A percentile compares a stretch with the other conserved stretches of the same genome.
Evolutionary conservation across 441 rosid species (phyloP).

Genomic region (Eutrema salsugineum): DNA sequence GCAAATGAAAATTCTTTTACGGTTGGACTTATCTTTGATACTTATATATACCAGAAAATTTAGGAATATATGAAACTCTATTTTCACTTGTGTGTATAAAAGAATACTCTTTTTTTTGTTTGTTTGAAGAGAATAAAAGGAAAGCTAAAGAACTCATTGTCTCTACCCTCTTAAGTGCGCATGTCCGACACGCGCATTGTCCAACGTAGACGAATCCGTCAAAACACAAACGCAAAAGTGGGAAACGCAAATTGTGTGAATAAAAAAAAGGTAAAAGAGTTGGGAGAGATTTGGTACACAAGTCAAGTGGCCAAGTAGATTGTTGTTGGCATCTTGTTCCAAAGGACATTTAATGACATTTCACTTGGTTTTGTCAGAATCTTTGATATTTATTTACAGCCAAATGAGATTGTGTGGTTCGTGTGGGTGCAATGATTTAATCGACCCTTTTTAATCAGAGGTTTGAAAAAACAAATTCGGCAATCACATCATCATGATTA

Average conservation of each 20-base stretch:
- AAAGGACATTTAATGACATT: conserved; percentile 9
- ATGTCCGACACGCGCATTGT: conserved; percentile 34
- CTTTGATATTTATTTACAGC: conserved; percentile 3
- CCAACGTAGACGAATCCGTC: conserved; percentile 15
- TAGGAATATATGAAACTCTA: conserved; percentile 4
- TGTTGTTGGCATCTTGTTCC: conserved; percentile 32
- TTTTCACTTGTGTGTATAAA: neutral
- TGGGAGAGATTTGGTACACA: conserved; percentile 7
- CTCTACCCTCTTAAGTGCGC: conserved; percentile 24
- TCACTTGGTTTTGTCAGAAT: conserved; percentile 12
- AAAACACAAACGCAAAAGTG: conserved; percentile 17
- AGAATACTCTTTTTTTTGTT: neutral
- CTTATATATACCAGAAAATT: neutral
- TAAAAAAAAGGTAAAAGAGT: neutral
- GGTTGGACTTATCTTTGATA: neutral
- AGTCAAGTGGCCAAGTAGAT: conserved; percentile 30
- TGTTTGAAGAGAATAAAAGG: conserved; percentile 4
- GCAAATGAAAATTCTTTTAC: neutral
- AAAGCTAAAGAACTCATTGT: conserved; percentile 5
- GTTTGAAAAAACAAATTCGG: neutral
- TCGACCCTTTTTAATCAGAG: conserved; percentile 4
- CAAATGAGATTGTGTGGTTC: conserved; percentile 12
- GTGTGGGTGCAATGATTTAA: conserved; percentile 10
- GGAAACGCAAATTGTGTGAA: conserved; percentile 22
- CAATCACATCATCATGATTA: conserved; percentile 25